Percentiles rank a stretch among this genome's conserved stretches.
These are phyloP conservation scores for Candida albicans DNA, from an alignment of 1,139 yeast species.

Conservation along the genomic window DNA sequence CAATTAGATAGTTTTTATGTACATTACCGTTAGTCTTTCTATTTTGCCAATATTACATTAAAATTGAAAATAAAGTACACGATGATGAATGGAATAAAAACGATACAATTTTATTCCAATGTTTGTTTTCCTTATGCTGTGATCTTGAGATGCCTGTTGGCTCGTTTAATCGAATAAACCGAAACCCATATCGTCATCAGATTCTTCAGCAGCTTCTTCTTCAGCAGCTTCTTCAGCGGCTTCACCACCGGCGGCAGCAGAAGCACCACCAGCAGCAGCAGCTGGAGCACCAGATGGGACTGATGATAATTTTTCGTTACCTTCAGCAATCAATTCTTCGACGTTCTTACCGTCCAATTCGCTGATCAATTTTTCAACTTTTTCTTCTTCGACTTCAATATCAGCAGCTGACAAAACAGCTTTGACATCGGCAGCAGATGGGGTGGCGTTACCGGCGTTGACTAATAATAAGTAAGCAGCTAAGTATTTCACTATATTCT, in stretches of 20 bases:
- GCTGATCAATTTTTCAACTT: constrained; percentile 78
- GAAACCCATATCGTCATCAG: constrained; percentile 53
- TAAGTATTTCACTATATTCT: constrained; percentile 53
- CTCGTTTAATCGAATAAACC: constrained; percentile 52
- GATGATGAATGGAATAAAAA: not conserved
- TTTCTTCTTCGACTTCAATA: constrained; percentile 91
- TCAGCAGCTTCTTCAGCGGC: constrained; percentile 72
- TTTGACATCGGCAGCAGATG: constrained; percentile 92
- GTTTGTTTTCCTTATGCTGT: not conserved
- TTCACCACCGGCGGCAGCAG: constrained; percentile 65
- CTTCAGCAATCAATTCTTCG: constrained; percentile 92
- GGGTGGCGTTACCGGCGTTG: constrained; percentile 70
- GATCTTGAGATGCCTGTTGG: not conserved
- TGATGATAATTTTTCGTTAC: constrained; percentile 91
- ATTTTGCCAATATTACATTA: not conserved
- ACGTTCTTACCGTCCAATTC: constrained; percentile 94
- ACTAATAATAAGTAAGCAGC: constrained; percentile 70
- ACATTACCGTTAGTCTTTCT: not conserved
- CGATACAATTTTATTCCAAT: not conserved
- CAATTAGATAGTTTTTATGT: not conserved
- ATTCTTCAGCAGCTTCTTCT: constrained; percentile 61
- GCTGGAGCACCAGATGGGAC: constrained; percentile 98
- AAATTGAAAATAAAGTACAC: not conserved
- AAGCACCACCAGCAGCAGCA: constrained; percentile 68
- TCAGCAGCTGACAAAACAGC: constrained; percentile 90